A percentile compares a stretch with the other conserved stretches of the same genome.
Evolutionary conservation across 2,329 filamentous ascomycete species (phyloP).

Genomic region (Mycosphaerella sp.): DNA sequence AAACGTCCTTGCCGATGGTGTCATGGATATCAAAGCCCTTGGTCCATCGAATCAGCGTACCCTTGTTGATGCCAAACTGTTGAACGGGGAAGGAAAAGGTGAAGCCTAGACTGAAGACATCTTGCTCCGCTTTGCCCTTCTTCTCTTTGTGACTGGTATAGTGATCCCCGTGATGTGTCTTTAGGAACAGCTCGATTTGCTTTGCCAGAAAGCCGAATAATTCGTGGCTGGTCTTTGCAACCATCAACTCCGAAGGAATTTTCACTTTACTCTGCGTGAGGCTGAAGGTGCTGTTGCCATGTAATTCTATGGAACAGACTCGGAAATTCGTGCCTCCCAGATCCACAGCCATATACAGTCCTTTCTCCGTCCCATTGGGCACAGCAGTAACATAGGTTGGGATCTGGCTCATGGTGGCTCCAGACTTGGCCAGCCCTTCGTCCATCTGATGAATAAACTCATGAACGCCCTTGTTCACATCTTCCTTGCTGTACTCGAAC

Average conservation of each 20-base stretch:
- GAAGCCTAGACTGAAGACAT: slow-evolving; percentile 92
- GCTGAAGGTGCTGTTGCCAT: slow-evolving; percentile 92
- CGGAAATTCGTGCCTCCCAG: slow-evolving; percentile 98
- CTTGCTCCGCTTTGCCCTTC: slow-evolving; percentile 57
- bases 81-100: slow-evolving; percentile 97
- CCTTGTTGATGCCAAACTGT: slow-evolving; percentile 92
- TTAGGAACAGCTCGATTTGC: slow-evolving; percentile 84
- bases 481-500: slow-evolving; percentile 75
- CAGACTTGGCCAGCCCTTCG: slow-evolving; percentile 72
- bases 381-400: slow-evolving; percentile 94
- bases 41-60: slow-evolving; percentile 90
- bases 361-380: slow-evolving; percentile 97
- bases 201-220: slow-evolving; percentile 89
- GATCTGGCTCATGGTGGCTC: slow-evolving; percentile 85
- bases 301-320: slow-evolving; percentile 88
- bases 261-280: slow-evolving; percentile 88
- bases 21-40: slow-evolving; percentile 98
- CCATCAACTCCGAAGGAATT: slow-evolving; percentile 86
- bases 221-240: slow-evolving; percentile 74
- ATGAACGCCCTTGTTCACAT: slow-evolving; percentile 71
- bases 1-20: slow-evolving; percentile 89
- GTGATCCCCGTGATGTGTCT: slow-evolving; percentile 79
- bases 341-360: slow-evolving; percentile 91
- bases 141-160: slow-evolving; percentile 58
- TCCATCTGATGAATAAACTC: slow-evolving; percentile 88